Evolutionary conservation across 2,329 filamentous ascomycete species (phyloP).

Genomic region (Paraconiothyrium brasiliense): DNA sequence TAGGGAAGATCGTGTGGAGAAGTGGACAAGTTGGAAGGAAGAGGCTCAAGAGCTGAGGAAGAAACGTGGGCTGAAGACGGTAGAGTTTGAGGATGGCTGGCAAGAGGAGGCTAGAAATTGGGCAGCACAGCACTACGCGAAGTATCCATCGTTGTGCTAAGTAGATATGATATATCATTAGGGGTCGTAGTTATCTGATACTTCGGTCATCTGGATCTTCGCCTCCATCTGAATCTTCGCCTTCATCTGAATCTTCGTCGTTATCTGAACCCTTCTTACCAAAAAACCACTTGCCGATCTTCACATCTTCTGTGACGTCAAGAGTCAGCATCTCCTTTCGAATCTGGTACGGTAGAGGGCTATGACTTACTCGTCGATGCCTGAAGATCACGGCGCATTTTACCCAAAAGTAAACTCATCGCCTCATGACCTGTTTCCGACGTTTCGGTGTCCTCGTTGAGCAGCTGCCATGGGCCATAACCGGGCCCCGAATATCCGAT

Average conservation of each 20-base stretch:
- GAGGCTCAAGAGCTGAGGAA: conserved; percentile 4
- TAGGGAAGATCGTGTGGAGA: neutral
- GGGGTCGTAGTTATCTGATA: neutral
- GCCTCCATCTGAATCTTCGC: too few species aligned
- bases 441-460: neutral
- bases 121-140: conserved; percentile 4
- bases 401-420: neutral
- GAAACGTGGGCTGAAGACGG: conserved; percentile 4
- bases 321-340: neutral
- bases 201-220: too few species aligned
- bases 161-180: neutral
- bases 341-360: neutral
- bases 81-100: conserved; percentile 4
- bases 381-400: neutral
- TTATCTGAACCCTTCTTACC: neutral
- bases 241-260: too few species aligned
- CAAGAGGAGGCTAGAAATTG: neutral
- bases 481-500: neutral
- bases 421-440: neutral
- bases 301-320: neutral
- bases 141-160: neutral
- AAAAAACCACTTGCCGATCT: neutral
- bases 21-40: conserved; percentile 10
- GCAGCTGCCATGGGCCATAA: neutral
- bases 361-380: neutral